Evolutionary conservation across 257 asterid species (phyloP), one percentile per base, ranked within the genome.

Genomic region (Linderniella brevidens): DNA sequence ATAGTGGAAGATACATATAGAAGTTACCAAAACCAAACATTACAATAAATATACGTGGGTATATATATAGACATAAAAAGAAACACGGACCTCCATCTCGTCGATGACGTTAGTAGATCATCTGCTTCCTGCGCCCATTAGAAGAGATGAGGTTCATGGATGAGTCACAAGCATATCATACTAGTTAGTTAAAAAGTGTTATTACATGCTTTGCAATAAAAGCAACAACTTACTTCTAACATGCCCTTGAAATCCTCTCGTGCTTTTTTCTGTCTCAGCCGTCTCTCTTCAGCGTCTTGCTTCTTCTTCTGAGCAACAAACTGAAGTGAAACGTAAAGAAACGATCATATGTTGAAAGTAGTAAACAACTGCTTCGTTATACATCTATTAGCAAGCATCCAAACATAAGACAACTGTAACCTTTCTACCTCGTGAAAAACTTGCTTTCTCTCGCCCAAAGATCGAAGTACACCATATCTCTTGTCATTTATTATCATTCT

Each of bases 361-460:
- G 41, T 32, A 35, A 35, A 17, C 5, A 55, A 54, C n/a, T n/a
- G n/a, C n/a, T n/a, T n/a, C n/a, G n/a, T n/a, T n/a, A n/a, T n/a
- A n/a, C n/a, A n/a, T n/a, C n/a, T n/a, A n/a, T n/a, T n/a, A n/a
- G n/a, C n/a, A n/a, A n/a, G n/a, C n/a, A n/a, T n/a, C n/a, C n/a
- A n/a, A n/a, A n/a, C n/a, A n/a, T n/a, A n/a, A n/a, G n/a, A n/a
- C n/a, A n/a, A n/a, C n/a, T n/a, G n/a, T n/a, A n/a, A n/a, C n/a
- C n/a, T n/a, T n/a, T n/a, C 17, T 65, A 83, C 96, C 94, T 85
- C 99, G 54, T 72, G 79, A 60, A 85, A 90, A 56, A 79, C 75
- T 67, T 90, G 96, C 56, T 90, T 90, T 62, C 82, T 68, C 78
- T 85, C 94, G 53, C 93, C 92, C 54, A 81, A 82, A 49, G 94